A percentile compares a stretch with the other conserved stretches of the same genome.
These are phyloP conservation scores for Monosporascus ibericus DNA, from an alignment of 2,329 filamentous ascomycete genomes.

Conservation along the genomic window DNA sequence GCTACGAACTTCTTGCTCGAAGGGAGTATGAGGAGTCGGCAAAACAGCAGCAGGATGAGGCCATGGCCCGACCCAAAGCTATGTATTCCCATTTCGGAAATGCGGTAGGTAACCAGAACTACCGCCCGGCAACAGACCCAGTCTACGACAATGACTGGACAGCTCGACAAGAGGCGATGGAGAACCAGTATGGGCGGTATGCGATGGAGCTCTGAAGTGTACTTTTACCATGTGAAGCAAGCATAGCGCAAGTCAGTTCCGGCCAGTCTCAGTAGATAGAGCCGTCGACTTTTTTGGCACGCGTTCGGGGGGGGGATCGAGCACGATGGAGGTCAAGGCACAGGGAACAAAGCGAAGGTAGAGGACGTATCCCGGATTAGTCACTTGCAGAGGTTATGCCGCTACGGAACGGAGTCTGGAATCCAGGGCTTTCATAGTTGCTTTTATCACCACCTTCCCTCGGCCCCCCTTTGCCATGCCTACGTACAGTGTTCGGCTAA, in stretches of 20 bases:
- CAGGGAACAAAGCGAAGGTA: background rate
- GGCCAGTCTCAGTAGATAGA: background rate
- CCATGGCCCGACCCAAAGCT: slow-evolving; percentile 28
- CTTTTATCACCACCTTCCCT: background rate
- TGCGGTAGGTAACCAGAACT: slow-evolving; percentile 32
- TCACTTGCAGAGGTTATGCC: background rate
- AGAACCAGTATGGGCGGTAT: slow-evolving; percentile 61
- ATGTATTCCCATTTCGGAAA: slow-evolving; percentile 39
- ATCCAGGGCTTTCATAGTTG: background rate
- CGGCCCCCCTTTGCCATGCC: background rate
- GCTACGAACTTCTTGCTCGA: slow-evolving; percentile 66
- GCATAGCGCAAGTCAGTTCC: background rate
- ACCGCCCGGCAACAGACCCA: slow-evolving; percentile 58
- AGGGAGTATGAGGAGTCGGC: slow-evolving; percentile 55
- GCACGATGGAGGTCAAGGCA: background rate
- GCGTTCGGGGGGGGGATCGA: background rate
- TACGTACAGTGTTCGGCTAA: background rate
- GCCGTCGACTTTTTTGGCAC: background rate
- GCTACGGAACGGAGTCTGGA: background rate
- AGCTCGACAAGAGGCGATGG: slow-evolving; percentile 53
- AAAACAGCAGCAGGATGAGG: slow-evolving; percentile 26
- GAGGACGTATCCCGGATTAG: background rate
- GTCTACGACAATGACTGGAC: slow-evolving; percentile 52
- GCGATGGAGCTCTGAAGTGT: slow-evolving; percentile 30
- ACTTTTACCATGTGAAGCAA: background rate